Evolutionary conservation across 2,329 filamentous ascomycete genomes (phyloP).

Genomic region (Scedosporium dehoogii): DNA sequence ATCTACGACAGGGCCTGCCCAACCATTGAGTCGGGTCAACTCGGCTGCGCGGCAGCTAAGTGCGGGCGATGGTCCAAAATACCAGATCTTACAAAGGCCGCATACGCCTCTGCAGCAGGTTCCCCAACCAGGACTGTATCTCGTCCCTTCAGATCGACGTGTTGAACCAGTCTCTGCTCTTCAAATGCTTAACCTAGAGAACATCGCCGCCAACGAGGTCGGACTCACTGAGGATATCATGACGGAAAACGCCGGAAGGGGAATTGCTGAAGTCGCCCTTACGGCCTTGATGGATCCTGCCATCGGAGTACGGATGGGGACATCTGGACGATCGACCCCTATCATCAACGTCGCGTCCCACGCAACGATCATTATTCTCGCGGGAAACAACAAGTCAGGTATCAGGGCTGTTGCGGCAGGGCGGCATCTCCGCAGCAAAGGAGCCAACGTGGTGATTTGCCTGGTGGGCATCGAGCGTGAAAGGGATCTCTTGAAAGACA

Average conservation of each 20-base stretch:
- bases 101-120: background rate
- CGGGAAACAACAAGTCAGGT: slow-evolving; percentile 89
- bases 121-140: slow-evolving; percentile 33
- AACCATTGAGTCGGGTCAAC: slow-evolving; percentile 32
- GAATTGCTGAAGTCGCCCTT: slow-evolving; percentile 76
- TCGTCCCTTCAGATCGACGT: slow-evolving; percentile 43
- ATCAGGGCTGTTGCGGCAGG: slow-evolving; percentile 76
- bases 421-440: slow-evolving; percentile 77
- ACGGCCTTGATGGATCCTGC: slow-evolving; percentile 54
- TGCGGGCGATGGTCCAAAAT: slow-evolving; percentile 3
- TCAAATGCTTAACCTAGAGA: slow-evolving; percentile 88
- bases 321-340: slow-evolving; percentile 20
- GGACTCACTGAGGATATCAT: slow-evolving; percentile 84
- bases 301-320: slow-evolving; percentile 43
- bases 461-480: slow-evolving; percentile 79
- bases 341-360: slow-evolving; percentile 18
- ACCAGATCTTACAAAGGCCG: slow-evolving; percentile 3
- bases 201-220: slow-evolving; percentile 78
- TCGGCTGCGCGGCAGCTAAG: slow-evolving; percentile 1
- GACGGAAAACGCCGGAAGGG: slow-evolving; percentile 81
- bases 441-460: slow-evolving; percentile 70
- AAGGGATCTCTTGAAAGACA: slow-evolving; percentile 67
- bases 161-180: slow-evolving; percentile 59
- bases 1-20: slow-evolving; percentile 31
- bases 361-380: slow-evolving; percentile 60